Percentiles rank a stretch among this genome's conserved stretches.
phyloP scores from a whole-genome alignment of 306 rosid species.

The Alnus glutinosa region DNA sequence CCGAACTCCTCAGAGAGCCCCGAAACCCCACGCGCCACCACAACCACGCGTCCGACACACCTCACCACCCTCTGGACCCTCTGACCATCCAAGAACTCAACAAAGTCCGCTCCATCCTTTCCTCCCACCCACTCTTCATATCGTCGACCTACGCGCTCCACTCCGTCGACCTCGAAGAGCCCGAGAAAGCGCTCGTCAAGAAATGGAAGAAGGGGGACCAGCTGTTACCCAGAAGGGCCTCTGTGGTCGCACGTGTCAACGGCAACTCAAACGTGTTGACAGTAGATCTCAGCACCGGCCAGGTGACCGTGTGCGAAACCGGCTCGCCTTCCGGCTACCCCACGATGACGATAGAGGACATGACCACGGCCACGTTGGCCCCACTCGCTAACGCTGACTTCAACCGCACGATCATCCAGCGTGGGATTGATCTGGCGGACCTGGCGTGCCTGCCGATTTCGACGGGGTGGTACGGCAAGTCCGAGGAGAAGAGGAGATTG shows the following conservation, averaged over 20 bases:
- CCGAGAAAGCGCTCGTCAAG: slow-evolving; percentile 54
- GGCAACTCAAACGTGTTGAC: slow-evolving; percentile 44
- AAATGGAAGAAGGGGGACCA: slow-evolving; percentile 56
- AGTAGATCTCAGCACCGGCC: slow-evolving; percentile 43
- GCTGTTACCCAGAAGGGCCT: slow-evolving; percentile 54
- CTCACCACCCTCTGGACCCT: slow-evolving; percentile 90
- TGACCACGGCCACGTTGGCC: slow-evolving; percentile 43
- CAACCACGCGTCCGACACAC: slow-evolving; percentile 41
- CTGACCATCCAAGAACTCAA: slow-evolving; percentile 66
- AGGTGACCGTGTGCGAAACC: slow-evolving; percentile 28
- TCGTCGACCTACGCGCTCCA: slow-evolving; percentile 41
- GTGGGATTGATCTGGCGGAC: slow-evolving; percentile 64
- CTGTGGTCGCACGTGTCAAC: slow-evolving; percentile 46
- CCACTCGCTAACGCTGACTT: slow-evolving; percentile 48
- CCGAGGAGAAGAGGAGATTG: slow-evolving; percentile 55
- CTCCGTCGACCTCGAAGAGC: slow-evolving; percentile 66
- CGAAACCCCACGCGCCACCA: slow-evolving; percentile 31
- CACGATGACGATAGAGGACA: slow-evolving; percentile 59
- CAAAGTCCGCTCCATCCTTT: slow-evolving; percentile 45
- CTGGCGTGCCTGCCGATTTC: slow-evolving; percentile 69
- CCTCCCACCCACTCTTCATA: slow-evolving; percentile 48
- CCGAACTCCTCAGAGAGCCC: slow-evolving; percentile 24
- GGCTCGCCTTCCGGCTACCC: slow-evolving; percentile 57
- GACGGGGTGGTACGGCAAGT: slow-evolving; percentile 71
- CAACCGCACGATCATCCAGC: slow-evolving; percentile 57